phyloP scores from a whole-genome alignment of 164 flowering plant species.

The Vitis labrusca region DNA sequence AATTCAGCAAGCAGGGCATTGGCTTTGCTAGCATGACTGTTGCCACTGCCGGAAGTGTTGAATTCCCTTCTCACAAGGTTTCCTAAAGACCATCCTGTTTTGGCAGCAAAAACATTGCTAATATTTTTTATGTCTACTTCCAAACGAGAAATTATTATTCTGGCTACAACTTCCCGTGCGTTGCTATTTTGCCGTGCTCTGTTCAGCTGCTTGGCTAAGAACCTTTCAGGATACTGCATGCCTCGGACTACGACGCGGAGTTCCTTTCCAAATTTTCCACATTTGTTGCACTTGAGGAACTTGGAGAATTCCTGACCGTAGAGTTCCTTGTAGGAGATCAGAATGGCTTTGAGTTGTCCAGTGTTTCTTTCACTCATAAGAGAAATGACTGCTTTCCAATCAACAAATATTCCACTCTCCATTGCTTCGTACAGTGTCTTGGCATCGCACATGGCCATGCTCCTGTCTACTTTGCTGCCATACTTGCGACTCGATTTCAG shows the following conservation, averaged over 20 bases:
- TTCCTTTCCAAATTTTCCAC: slow-evolving; percentile 38
- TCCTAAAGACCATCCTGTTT: slow-evolving; percentile 30
- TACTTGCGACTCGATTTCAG: slow-evolving; percentile 19
- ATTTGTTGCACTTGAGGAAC: slow-evolving; percentile 31
- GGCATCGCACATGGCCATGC: slow-evolving; percentile 50
- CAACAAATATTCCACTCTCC: slow-evolving; percentile 38
- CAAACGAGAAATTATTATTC: slow-evolving; percentile 20
- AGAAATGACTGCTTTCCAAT: slow-evolving; percentile 28
- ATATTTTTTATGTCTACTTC: slow-evolving; percentile 21
- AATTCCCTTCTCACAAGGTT: slow-evolving; percentile 33
- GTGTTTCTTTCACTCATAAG: slow-evolving; percentile 30
- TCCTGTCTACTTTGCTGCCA: slow-evolving; percentile 22
- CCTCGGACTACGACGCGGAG: slow-evolving; percentile 23
- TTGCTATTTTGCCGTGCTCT: slow-evolving; percentile 15
- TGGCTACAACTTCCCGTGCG: slow-evolving; percentile 19
- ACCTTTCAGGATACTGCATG: slow-evolving; percentile 33
- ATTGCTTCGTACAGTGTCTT: slow-evolving; percentile 44
- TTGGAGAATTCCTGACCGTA: slow-evolving; percentile 46
- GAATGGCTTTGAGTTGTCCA: slow-evolving; percentile 31
- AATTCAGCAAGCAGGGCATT: too few species aligned
- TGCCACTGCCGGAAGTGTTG: too few species aligned
- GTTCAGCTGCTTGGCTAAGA: slow-evolving; percentile 35
- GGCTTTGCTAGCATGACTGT: too few species aligned
- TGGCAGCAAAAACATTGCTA: slow-evolving; percentile 24
- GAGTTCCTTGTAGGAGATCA: slow-evolving; percentile 35